Evolutionary conservation across 176 grass and related monocot genomes (phyloP).

Genomic region (Oryza meridionalis): DNA sequence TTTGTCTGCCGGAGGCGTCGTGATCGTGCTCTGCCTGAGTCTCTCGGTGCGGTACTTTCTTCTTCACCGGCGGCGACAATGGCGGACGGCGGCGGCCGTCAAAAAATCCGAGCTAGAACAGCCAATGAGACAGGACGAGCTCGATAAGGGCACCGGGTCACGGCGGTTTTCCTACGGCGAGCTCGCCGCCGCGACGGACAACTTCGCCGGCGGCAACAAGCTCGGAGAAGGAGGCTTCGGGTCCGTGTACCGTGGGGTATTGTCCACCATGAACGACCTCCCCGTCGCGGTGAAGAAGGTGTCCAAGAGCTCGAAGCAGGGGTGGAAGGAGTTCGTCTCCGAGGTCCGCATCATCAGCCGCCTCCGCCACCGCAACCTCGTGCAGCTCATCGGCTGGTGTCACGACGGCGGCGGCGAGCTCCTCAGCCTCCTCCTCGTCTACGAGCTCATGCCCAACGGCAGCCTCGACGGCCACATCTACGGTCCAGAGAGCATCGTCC

Average conservation of each 20-base stretch:
- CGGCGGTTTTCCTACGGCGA: background rate
- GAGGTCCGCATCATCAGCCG: conserved; percentile 64
- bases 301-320: conserved; percentile 24
- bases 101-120: no score
- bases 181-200: background rate
- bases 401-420: conserved; percentile 17
- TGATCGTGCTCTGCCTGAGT: no score
- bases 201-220: conserved; percentile 17
- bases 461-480: conserved; percentile 38
- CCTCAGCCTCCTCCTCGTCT: conserved; percentile 45
- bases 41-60: no score
- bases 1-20: no score
- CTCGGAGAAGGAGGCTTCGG: conserved; percentile 22
- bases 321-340: conserved; percentile 57
- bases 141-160: background rate
- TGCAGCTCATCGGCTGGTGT: conserved; percentile 62
- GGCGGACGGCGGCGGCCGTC: no score
- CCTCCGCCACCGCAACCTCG: conserved; percentile 55
- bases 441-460: conserved; percentile 61
- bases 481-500: fast-evolving
- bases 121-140: background rate
- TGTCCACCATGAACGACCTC: background rate
- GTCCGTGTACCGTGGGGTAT: background rate
- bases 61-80: no score
- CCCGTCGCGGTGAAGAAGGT: background rate